Percentiles rank a stretch among this genome's conserved stretches.
Conservation (phyloP, 768 basidiomycete species). For the Suillus placidus region DNA sequence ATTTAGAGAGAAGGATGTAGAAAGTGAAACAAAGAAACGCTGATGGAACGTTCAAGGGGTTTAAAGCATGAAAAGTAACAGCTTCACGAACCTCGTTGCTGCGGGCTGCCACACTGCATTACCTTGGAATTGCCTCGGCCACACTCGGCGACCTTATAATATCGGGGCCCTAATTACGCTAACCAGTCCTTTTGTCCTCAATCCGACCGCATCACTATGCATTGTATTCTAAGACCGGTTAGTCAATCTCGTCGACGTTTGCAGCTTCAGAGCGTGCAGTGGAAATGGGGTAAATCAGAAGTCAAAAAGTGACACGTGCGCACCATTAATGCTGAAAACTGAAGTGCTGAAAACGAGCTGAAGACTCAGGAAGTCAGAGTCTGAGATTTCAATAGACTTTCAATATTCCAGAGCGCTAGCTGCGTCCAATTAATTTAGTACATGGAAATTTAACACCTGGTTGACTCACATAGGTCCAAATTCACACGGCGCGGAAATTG, state of each 20-base stretch:
- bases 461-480: too few relatives aligned
- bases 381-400: too few relatives aligned
- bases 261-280: not conserved
- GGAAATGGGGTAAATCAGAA: not conserved
- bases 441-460: not conserved
- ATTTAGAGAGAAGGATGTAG: not conserved
- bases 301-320: not conserved
- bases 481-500: not conserved
- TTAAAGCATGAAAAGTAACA: not conserved
- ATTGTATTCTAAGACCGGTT: not conserved
- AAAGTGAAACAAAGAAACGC: not conserved
- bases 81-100: not conserved
- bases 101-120: not conserved
- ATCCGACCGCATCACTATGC: not conserved
- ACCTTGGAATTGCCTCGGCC: not conserved
- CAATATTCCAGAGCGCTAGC: too few relatives aligned
- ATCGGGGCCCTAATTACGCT: not conserved
- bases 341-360: not conserved
- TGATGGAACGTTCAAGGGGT: not conserved
- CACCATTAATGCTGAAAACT: not conserved
- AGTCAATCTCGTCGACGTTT: not conserved
- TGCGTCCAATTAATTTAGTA: not conserved
- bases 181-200: not conserved
- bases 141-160: conserved; percentile 1
- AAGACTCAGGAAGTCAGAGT: too few relatives aligned